Base-by-base conservation (phyloP, 2,329 filamentous ascomycete genomes). In the Aspergillus carbonarius region DNA sequence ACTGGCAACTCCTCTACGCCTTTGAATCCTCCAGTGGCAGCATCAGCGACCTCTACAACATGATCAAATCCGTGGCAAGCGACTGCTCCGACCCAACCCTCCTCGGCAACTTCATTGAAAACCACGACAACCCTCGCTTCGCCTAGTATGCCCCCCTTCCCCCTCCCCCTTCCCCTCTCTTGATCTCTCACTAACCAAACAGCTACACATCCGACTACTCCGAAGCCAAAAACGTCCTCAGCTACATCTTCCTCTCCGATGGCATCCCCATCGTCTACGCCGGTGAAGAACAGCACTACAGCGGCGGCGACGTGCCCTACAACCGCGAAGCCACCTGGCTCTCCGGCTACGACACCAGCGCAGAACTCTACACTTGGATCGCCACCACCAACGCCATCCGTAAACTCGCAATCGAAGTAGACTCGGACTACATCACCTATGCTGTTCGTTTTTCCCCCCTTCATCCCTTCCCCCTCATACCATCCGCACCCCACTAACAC, bases 221-320 rank as follows among this genome's bases (percentile, higher is more conserved):
- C 5, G 78, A 86, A 1, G 81, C 85, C 15, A 84, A 86, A 72
- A 89, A 89, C 65, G 81, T 82, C 1, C 77, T 88, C 39, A 79
- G 85, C 0, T 88, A 84, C 65, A 81, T 82, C 9, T 81, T 89
- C 47, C 78, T 89, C 5, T 65, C 73, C 0, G 72, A 87, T 52
- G 86, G 87, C 2, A 85, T 89, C 52, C 86, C 86, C 1, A 85
- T 88, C 52, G 64, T 89, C 52, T 89, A 89, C 71, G 81, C 87
- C 57, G 87, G 87, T n/a, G 84, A 86, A 57, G 87, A 89, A 70
- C 86, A 89, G 67, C 83, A 82, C 57, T 88, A 82, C 66, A 70
- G 74, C 1, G 82, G 82, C 27, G 82, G 79, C 15, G 76, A 71
- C 39, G 73, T 72, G 52, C 83, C 83, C 6, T 76, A 78, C 0